Conservation (phyloP, 257 asterid genomes). For the Nicotiana attenuata region DNA sequence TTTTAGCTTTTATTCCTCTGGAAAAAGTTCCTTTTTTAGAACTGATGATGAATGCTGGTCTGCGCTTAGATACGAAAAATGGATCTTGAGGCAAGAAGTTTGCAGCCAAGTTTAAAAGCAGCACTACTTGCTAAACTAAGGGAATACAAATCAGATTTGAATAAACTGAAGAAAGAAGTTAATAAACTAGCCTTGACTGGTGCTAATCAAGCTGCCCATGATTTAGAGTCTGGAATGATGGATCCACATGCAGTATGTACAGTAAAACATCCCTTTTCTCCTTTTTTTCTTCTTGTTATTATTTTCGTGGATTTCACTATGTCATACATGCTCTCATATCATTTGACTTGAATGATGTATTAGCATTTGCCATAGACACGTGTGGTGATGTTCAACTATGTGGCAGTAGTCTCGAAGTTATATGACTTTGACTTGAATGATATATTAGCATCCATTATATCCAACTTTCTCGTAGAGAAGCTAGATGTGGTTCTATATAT, state of each 20-base stretch:
- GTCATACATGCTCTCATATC: not conserved
- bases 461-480: not conserved
- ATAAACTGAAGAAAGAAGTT: slow-evolving; percentile 78
- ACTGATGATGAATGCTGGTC: slow-evolving; percentile 8
- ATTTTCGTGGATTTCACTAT: not conserved
- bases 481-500: not conserved
- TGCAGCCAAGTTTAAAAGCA: slow-evolving; percentile 79
- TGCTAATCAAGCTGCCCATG: slow-evolving; percentile 48
- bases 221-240: slow-evolving; percentile 68
- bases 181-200: slow-evolving; percentile 53
- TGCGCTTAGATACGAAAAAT: slow-evolving; percentile 65
- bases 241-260: slow-evolving; percentile 52
- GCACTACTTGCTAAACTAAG: slow-evolving; percentile 87
- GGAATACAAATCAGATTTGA: slow-evolving; percentile 90
- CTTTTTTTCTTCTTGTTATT: slow-evolving; percentile 5
- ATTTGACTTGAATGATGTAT: not conserved
- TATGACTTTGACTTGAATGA: not conserved
- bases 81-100: slow-evolving; percentile 96
- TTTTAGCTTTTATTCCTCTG: not conserved
- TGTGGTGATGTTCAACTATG: not conserved
- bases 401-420: not conserved
- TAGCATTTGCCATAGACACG: not conserved
- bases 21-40: not conserved
- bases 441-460: not conserved
- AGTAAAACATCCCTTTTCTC: slow-evolving; percentile 9